Evolutionary conservation across 306 rosid genomes (phyloP).

Genomic region (Quercus alba): DNA sequence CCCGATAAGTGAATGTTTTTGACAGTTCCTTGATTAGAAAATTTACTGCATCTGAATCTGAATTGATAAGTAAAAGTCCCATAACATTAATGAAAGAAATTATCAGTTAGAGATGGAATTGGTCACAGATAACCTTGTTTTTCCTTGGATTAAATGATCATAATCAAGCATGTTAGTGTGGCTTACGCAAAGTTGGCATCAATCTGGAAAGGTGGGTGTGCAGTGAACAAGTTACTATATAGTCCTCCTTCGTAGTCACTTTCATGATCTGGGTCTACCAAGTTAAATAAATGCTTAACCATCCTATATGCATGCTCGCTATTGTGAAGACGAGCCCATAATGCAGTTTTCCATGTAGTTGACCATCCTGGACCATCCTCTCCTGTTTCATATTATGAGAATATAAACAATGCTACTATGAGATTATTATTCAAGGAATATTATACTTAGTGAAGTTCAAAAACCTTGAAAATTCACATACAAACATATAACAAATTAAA

Average conservation of each 20-base stretch:
- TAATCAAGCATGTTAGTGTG: not conserved
- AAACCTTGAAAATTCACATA: no score
- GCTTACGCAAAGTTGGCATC: constrained; percentile 95
- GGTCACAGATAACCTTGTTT: not conserved
- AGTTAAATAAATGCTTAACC: constrained; percentile 79
- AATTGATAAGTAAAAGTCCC: not conserved
- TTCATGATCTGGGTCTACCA: constrained; percentile 85
- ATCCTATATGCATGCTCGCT: constrained; percentile 85
- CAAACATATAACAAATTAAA: no score
- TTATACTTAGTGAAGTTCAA: no score
- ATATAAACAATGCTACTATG: not conserved
- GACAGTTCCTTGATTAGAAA: no score
- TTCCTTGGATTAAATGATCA: not conserved
- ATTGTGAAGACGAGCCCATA: constrained; percentile 87
- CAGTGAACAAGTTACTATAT: constrained; percentile 83
- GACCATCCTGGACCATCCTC: constrained; percentile 99
- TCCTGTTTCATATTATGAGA: constrained; percentile 48
- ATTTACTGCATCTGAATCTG: not conserved
- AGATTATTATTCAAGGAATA: not conserved
- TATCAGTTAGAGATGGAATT: not conserved
- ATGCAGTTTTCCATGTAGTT: constrained; percentile 75
- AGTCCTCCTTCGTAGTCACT: constrained; percentile 76
- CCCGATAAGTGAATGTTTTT: no score
- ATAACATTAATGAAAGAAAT: not conserved
- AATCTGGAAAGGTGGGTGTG: constrained; percentile 97